Base-by-base conservation (phyloP, 2,329 filamentous ascomycete species). In the Purpureocillium lavendulum region DNA sequence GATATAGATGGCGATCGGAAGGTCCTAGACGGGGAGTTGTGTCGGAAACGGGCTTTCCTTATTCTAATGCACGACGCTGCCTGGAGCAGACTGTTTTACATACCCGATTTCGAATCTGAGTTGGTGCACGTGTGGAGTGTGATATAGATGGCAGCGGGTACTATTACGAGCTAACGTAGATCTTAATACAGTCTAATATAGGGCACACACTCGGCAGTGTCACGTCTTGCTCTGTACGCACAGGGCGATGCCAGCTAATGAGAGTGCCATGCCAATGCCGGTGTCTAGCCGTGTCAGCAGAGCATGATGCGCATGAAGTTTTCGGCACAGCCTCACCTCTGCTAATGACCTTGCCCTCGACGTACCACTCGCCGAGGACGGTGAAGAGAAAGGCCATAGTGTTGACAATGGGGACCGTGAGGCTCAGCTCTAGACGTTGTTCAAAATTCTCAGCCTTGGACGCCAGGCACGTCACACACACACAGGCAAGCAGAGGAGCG, bases 321-420 rank as follows among this genome's bases (percentile, higher is more conserved):
- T 14, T 40, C 16, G 11, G 38, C 5, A 30, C n/a, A n/a, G n/a
- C n/a, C 41, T 54, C 66, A 88, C 86, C 78, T 69, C 79, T 75
- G 49, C 81, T 85, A 45, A 97, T 94, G 2, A 89, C 84, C 60
- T 96, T 97, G 44, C 80, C 80, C 53, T 96, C 90, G 1, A 90
- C 87, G 70, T 83, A 94, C 88, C 89, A 97, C 52, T 97, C 90
- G 1, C 89, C 90, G 11, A 96, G 55, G 2, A 96, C 89, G 0
- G 90, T 97, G 56, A 96, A 97, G n/a, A 97, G 63, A 51, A 97
- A 97, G 0, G 90, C 90, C 54, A 94, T 66, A 0, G 88, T 94
- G 55, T 97, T 97, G 2, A 90, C 89, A 46, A 97, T 92, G 2
- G 90, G 90, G 1, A 97, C 89, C 3, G 89, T 96, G 46, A 97